A percentile compares a stretch with the other conserved stretches of the same genome.
phyloP scores from a whole-genome alignment of 306 rosid genomes.

The Inga oerstediana region DNA sequence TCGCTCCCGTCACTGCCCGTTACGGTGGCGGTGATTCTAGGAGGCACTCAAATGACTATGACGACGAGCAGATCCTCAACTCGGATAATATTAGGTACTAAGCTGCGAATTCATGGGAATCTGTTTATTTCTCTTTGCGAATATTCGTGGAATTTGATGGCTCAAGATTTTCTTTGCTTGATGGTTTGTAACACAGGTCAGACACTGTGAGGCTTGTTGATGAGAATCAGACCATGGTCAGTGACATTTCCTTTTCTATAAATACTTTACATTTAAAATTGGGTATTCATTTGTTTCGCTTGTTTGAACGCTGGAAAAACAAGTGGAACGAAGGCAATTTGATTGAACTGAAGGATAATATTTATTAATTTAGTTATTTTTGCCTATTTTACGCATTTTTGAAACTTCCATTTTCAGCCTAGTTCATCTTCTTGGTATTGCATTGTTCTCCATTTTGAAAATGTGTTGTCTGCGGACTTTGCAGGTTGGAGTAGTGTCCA shows the following conservation, averaged over 20 bases:
- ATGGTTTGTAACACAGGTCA: slow-evolving; percentile 70
- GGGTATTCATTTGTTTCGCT: neutral
- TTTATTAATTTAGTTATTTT: neutral
- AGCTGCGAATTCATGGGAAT: neutral
- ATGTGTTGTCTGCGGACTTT: slow-evolving; percentile 21
- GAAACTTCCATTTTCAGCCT: neutral
- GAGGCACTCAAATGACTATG: slow-evolving; percentile 42
- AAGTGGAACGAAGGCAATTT: neutral
- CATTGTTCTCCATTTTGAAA: slow-evolving; percentile 18
- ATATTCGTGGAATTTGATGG: slow-evolving; percentile 3
- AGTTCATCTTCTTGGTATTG: neutral
- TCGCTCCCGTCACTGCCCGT: slow-evolving; percentile 52
- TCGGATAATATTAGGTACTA: slow-evolving; percentile 61
- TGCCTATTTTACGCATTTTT: neutral
- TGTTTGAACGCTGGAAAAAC: neutral
- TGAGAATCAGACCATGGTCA: slow-evolving; percentile 84
- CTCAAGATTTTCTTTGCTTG: slow-evolving; percentile 20
- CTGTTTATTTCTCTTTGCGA: neutral
- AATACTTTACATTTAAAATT: neutral
- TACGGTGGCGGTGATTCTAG: slow-evolving; percentile 48
- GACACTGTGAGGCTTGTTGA: slow-evolving; percentile 86
- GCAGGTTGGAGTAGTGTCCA: slow-evolving; percentile 85
- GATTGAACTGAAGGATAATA: neutral
- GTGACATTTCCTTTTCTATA: slow-evolving; percentile 27
- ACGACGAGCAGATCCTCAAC: slow-evolving; percentile 71